Evolutionary conservation across 2,329 filamentous ascomycete genomes (phyloP).

Genomic region (Ophiostoma tasmaniense): DNA sequence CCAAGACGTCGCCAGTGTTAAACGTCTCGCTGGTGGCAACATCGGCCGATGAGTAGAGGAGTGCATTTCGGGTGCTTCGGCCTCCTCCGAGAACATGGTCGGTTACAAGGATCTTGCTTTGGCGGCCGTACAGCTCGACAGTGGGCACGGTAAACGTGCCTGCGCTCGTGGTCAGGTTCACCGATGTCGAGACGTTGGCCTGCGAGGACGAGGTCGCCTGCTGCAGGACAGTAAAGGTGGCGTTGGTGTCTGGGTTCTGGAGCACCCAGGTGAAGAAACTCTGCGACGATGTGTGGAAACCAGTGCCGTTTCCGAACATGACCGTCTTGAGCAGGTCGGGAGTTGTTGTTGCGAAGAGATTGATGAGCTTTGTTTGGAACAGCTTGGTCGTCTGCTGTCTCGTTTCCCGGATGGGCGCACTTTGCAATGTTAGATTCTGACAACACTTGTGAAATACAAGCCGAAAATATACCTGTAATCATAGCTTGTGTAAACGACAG

Average conservation of each 20-base stretch:
- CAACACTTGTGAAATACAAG: background rate
- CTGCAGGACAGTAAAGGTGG: slow-evolving; percentile 51
- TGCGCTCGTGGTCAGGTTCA: slow-evolving; percentile 52
- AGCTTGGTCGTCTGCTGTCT: slow-evolving; percentile 44
- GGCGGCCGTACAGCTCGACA: slow-evolving; percentile 51
- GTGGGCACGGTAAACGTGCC: slow-evolving; percentile 52
- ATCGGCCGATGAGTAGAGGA: slow-evolving; percentile 63
- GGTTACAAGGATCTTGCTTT: slow-evolving; percentile 59
- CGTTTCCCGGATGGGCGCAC: slow-evolving; percentile 45
- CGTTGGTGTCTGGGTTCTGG: slow-evolving; percentile 40
- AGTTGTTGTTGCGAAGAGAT: slow-evolving; percentile 45
- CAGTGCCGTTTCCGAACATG: slow-evolving; percentile 48
- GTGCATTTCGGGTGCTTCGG: slow-evolving; percentile 25
- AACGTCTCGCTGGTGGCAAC: slow-evolving; percentile 40
- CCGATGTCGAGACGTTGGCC: slow-evolving; percentile 37
- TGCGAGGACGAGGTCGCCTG: slow-evolving; percentile 47
- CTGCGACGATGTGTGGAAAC: slow-evolving; percentile 29
- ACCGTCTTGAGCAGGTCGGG: slow-evolving; percentile 41
- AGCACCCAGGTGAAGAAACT: slow-evolving; percentile 44
- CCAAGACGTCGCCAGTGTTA: slow-evolving; percentile 44
- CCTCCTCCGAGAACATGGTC: slow-evolving; percentile 52
- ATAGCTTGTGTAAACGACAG: slow-evolving; percentile 41
- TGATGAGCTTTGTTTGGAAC: slow-evolving; percentile 46
- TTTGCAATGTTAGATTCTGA: slow-evolving; percentile 12
- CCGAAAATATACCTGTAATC: slow-evolving; percentile 27